A percentile compares a stretch with the other conserved stretches of the same genome.
Evolutionary conservation across 805 yeast species (phyloP).

Genomic region (Candida cerambycidarum): DNA sequence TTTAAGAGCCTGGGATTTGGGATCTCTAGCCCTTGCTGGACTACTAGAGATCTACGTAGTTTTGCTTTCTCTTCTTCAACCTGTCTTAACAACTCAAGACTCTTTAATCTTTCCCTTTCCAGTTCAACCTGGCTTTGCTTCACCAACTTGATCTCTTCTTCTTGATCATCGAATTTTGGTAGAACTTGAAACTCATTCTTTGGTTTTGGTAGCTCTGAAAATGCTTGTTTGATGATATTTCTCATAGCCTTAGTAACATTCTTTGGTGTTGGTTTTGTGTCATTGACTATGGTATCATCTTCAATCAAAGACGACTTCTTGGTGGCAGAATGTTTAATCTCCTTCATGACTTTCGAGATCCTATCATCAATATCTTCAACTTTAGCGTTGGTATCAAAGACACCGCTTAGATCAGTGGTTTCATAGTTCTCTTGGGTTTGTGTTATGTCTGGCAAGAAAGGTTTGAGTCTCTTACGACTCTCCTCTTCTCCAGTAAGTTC

Average conservation of each 20-base stretch:
- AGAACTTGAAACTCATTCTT: slow-evolving; percentile 32
- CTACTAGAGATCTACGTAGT: slow-evolving; percentile 45
- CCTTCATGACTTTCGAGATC: slow-evolving; percentile 33
- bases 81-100: slow-evolving; percentile 22
- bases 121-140: slow-evolving; percentile 5
- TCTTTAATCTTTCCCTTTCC: slow-evolving; percentile 23
- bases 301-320: slow-evolving; percentile 31
- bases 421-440: background rate
- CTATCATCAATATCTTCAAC: slow-evolving; percentile 29
- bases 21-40: slow-evolving; percentile 45
- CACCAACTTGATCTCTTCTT: slow-evolving; percentile 21
- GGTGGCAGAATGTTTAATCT: slow-evolving; percentile 29
- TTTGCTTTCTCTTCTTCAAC: slow-evolving; percentile 29
- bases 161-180: slow-evolving; percentile 30
- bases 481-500: slow-evolving; percentile 19
- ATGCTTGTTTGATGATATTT: slow-evolving; percentile 15
- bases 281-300: background rate
- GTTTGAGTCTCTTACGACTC: slow-evolving; percentile 9
- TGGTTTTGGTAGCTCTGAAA: slow-evolving; percentile 38
- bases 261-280: slow-evolving; percentile 1
- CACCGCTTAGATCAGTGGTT: slow-evolving; percentile 15
- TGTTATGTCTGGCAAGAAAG: slow-evolving; percentile 15
- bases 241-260: slow-evolving; percentile 13
- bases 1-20: slow-evolving; percentile 30
- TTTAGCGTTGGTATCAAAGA: slow-evolving; percentile 10